Percentiles rank a stretch among this genome's conserved stretches.
Conservation (phyloP, 371 early-diverging fungal species). For the Mucor racemosus region DNA sequence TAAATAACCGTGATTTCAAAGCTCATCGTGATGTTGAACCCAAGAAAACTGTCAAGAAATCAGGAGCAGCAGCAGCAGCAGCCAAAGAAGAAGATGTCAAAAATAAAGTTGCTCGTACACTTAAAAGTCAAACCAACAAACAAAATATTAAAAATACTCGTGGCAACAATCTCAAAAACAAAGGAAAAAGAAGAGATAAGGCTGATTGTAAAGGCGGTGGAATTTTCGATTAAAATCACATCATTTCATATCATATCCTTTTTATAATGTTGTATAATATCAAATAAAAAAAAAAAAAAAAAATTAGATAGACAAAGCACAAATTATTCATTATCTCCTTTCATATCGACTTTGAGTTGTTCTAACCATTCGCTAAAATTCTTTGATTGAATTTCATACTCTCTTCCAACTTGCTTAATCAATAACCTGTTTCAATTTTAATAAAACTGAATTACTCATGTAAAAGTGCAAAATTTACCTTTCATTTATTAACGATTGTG, state of each 20-base stretch:
- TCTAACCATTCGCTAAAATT: conserved; percentile 16
- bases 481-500: neutral
- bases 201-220: conserved; percentile 42
- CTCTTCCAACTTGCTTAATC: neutral
- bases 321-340: no score
- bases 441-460: neutral
- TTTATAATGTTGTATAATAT: neutral
- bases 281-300: neutral
- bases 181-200: conserved; percentile 57
- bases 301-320: no score
- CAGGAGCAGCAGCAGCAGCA: conserved; percentile 18
- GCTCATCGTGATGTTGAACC: conserved; percentile 56
- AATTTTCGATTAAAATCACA: conserved; percentile 41
- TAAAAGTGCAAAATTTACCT: neutral
- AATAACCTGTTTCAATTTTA: neutral
- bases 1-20: conserved; percentile 63
- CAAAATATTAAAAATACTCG: conserved; percentile 43
- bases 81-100: conserved; percentile 60
- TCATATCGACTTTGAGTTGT: neutral
- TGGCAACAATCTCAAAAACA: conserved; percentile 54
- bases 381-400: conserved; percentile 7
- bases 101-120: conserved; percentile 59
- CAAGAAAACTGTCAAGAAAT: conserved; percentile 37
- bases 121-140: conserved; percentile 44
- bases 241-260: neutral